Evolutionary conservation across 2,329 filamentous ascomycete species (phyloP), one percentile per base, ranked within the genome.

Genomic region (Phaeosphaeriaceae sp.): DNA sequence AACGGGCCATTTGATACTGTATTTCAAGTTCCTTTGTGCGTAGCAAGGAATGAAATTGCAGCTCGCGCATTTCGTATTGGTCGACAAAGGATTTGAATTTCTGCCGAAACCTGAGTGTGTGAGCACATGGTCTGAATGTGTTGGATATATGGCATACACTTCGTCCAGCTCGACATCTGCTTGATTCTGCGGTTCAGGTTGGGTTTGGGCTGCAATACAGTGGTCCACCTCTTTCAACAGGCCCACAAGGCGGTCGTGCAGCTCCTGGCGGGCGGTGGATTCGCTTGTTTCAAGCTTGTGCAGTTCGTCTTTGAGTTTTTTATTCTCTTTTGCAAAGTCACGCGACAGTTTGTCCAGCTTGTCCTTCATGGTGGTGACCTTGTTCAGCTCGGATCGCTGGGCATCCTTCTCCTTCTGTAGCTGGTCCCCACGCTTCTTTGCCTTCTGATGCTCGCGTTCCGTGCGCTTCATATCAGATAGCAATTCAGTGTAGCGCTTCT

Each of bases 351-450:
- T 99, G 76, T 99, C 94, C 37, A 99, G 80, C 76, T 97, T 97
- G 73, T 97, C 92, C 74, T 96, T 97, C 70, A 97, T 85, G 1
- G 87, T 89, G 16, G 89, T 87, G 17, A 92, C 93, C 76, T 96
- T 96, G 76, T 86, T 93, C 47, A 96, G 80, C 72, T 99, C 94
- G 38, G 87, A 89, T 63, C 92, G 86, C 48, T 89, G 88, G 60
- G 90, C 87, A 71, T 99, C 94, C 73, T 96, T 95, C 67, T 99
- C 94, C 73, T 97, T 99, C 74, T 99, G 94, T 46, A 99, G 76
- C 67, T 91, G 88, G 71, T 99, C 94, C 20, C 90, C 90, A 18
- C 92, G 88, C 74, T 97, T 96, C 81, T 97, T 97, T 66, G 93
- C 94, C 76, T 96, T 97, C 54, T 90, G 84, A 68, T 96, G 92